A percentile compares a stretch with the other conserved stretches of the same genome.
phyloP scores from a whole-genome alignment of 129 eudicot genomes.

The Chrysanthemum makinoi region DNA sequence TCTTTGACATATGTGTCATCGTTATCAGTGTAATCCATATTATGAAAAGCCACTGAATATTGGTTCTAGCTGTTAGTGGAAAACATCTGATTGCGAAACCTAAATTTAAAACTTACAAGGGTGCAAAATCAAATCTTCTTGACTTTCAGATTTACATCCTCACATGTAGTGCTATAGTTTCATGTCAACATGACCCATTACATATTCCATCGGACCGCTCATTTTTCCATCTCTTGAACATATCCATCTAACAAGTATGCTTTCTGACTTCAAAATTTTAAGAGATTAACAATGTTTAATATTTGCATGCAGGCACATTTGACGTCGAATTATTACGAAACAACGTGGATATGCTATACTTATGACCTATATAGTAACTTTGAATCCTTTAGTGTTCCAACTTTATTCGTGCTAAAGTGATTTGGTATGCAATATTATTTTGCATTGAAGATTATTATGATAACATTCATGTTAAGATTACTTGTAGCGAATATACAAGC shows the following conservation, averaged over 20 bases:
- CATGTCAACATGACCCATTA: too few species aligned
- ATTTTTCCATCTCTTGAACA: too few species aligned
- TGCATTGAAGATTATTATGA: background rate
- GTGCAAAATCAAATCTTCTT: constrained; percentile 7
- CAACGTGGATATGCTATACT: constrained; percentile 24
- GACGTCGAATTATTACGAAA: constrained; percentile 7
- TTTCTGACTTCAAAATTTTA: background rate
- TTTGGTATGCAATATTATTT: constrained; percentile 21
- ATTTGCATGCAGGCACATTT: constrained; percentile 30
- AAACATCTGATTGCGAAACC: background rate
- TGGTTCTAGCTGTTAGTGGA: background rate
- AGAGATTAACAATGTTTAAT: background rate
- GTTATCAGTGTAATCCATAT: background rate
- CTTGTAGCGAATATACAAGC: background rate
- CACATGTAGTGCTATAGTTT: constrained; percentile 8
- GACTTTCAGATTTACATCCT: constrained; percentile 4
- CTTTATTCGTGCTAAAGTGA: constrained; percentile 32
- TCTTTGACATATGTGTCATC: background rate
- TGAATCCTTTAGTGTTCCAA: constrained; percentile 38
- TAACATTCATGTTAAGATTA: background rate
- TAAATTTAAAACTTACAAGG: background rate
- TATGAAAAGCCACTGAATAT: background rate
- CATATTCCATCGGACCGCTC: too few species aligned
- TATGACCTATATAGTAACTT: constrained; percentile 22
- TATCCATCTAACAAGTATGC: background rate